Evolutionary conservation across 1,284 basidiomycete genomes (phyloP), one percentile per base, ranked within the genome.

Genomic region (Irpex rosettiformis): DNA sequence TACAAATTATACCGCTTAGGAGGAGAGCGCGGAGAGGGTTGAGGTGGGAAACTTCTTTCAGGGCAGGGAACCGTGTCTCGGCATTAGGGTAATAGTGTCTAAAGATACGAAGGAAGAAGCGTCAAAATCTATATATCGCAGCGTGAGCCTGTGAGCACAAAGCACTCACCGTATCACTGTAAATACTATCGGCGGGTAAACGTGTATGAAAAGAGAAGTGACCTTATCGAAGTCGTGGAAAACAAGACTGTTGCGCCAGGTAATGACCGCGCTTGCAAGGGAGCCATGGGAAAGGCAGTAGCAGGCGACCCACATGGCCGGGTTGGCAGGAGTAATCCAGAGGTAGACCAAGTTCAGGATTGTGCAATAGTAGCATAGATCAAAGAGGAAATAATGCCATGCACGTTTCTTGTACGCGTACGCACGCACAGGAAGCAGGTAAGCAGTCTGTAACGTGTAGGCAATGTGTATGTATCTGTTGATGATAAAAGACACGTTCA

Each of bases 241-340:
- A 4, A 97, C 95, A n/a, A 96, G 83, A 68, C 88, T 94, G 69
- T 98, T 98, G 61, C 96, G 82, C 95, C 95, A 98, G 2, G 96
- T 97, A 65, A 96, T 93, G 49, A 98, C 93, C 0, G 94, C 93
- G 62, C 91, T 94, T 0, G 93, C 96, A 33, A 98, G 81, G 0
- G 92, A 87, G 0, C 95, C 94, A 70, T 95, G 86, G 0, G 92
- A 92, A 28, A 96, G 79, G 64, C 90, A 91, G 68, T 96, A 96
- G 67, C 91, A 93, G 22, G 92, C 90, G 56, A 93, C 83, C 71
- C 94, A 95, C 16, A 96, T 78, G 1, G 81, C 77, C 3, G 87
- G 78, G 63, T 82, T 93, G 3, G 77, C 76, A 0, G 94, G 93
- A 60, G 93, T 76, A 59, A 91, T 66, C 93, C 93, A 96, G 65